Conservation (phyloP, 2,329 filamentous ascomycete genomes). For the Diaporthe citri region DNA sequence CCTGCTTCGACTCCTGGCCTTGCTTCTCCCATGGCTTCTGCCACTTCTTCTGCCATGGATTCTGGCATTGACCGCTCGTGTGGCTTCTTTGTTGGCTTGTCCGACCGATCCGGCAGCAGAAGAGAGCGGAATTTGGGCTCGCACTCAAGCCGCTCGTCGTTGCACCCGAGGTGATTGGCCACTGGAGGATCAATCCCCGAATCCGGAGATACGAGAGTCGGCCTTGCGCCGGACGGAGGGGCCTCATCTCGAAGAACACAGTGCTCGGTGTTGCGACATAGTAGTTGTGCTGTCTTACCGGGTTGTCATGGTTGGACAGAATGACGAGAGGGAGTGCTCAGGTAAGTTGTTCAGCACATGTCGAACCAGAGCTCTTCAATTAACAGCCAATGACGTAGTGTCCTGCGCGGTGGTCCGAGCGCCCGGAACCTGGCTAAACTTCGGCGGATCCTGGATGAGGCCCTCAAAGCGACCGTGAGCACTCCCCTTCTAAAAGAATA, state of each 20-base stretch:
- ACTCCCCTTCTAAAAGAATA: not conserved
- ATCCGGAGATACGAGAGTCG: constrained; percentile 33
- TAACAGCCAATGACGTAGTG: constrained; percentile 36
- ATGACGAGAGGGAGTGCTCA: not conserved
- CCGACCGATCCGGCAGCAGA: constrained; percentile 28
- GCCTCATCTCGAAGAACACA: constrained; percentile 36
- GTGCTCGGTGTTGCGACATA: constrained; percentile 30
- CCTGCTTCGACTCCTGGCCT: not conserved
- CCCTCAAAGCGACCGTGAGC: not conserved
- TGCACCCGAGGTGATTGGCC: constrained; percentile 14
- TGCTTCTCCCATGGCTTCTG: constrained; percentile 24
- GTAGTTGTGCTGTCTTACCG: not conserved
- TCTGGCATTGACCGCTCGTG: constrained; percentile 2
- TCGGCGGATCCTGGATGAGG: constrained; percentile 12
- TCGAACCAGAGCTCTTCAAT: constrained; percentile 7
- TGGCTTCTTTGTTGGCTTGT: constrained; percentile 13
- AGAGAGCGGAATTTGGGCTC: not conserved
- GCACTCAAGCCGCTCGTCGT: not conserved
- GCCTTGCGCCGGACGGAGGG: constrained; percentile 31
- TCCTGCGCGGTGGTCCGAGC: constrained; percentile 12
- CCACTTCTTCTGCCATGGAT: constrained; percentile 35
- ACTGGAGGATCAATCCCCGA: constrained; percentile 13
- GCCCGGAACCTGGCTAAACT: constrained; percentile 29
- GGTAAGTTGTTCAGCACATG: constrained; percentile 10
- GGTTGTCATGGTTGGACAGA: not conserved